Base-by-base conservation (phyloP, 306 rosid genomes). In the Vicia villosa region DNA sequence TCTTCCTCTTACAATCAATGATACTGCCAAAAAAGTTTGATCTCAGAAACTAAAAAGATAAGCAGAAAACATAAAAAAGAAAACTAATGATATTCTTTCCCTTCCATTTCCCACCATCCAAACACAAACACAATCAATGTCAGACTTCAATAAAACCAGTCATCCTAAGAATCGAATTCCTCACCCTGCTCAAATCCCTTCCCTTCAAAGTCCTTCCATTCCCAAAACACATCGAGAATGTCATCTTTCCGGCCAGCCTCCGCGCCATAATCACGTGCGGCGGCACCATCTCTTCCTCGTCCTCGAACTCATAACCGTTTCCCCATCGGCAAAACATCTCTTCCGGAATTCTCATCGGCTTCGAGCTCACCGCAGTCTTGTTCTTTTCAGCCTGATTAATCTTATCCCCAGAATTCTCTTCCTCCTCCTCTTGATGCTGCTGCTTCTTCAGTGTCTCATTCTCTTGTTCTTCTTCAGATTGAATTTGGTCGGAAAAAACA, bases 181-280 rank as follows among this genome's bases (percentile, higher is more conserved):
- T 77, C 57, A 94, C 97, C 36, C 77, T 81, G 34, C 96, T 85
- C 83, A 94, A 87, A 77, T 91, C 97, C 10, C 99, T 59, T 3
- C 99, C 99, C 62, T 94, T 94, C 14, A 94, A 86, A 1, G 99
- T 88, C 74, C 99, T 74, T 19, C 99, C 99, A 34, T 85, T 79
- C 3, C 99, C 99, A 0, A 88, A 74, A 40, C 91, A 83, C 5
- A 94, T 83, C 0, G 97, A 94, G 63, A 78, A 87, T 0, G 88
- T 89, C 94, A 87, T 86, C 59, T 94, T 86, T 2, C 86, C 89
- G 0, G 87, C 83, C 4, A 90, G 22, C 63, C 97, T 79, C 74
- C 88, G 70, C 10, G 77, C 80, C 0, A 79, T 20, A 24, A 94
- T 83, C 77, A 87, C 64, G 54, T 94, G 99, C n/a, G 99, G 99